Conservation (phyloP, 225 moss, liverwort and hornwort genomes). For the Bryoerythrophyllum caledonicum region DNA sequence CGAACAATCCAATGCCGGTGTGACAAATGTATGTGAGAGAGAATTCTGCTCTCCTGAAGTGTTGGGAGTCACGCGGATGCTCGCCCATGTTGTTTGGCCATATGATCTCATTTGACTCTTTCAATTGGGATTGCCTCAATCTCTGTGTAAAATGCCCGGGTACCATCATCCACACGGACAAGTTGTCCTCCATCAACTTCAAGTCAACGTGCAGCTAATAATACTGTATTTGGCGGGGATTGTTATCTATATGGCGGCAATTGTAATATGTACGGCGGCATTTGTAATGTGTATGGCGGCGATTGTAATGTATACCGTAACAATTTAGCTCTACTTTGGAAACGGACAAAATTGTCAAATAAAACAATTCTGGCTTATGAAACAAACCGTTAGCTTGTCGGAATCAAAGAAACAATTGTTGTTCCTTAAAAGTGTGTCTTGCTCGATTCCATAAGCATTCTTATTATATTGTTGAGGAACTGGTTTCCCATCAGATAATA, state of each 20-base stretch:
- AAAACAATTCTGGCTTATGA: not conserved
- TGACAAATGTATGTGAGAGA: not conserved
- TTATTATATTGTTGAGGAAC: no score
- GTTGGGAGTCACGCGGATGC: constrained; percentile 11
- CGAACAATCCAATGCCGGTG: not conserved
- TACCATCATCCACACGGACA: not conserved
- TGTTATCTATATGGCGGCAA: no score
- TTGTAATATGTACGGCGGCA: not conserved
- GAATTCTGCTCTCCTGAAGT: not conserved
- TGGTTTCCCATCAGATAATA: not conserved
- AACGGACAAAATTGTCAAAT: not conserved
- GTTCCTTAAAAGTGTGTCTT: not conserved
- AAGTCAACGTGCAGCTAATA: not conserved
- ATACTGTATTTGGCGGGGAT: no score
- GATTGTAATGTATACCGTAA: not conserved
- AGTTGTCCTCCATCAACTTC: not conserved
- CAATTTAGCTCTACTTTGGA: not conserved
- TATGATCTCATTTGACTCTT: constrained; percentile 9
- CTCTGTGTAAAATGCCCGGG: not conserved
- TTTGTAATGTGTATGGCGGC: no score
- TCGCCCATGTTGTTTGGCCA: constrained; percentile 15
- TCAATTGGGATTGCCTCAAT: not conserved
- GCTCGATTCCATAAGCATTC: constrained; percentile 1
- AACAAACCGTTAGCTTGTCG: no score
- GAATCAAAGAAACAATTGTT: no score